A percentile compares a stretch with the other conserved stretches of the same genome.
Evolutionary conservation across 768 basidiomycete genomes (phyloP).

Genomic region (Tylopilus sp.): DNA sequence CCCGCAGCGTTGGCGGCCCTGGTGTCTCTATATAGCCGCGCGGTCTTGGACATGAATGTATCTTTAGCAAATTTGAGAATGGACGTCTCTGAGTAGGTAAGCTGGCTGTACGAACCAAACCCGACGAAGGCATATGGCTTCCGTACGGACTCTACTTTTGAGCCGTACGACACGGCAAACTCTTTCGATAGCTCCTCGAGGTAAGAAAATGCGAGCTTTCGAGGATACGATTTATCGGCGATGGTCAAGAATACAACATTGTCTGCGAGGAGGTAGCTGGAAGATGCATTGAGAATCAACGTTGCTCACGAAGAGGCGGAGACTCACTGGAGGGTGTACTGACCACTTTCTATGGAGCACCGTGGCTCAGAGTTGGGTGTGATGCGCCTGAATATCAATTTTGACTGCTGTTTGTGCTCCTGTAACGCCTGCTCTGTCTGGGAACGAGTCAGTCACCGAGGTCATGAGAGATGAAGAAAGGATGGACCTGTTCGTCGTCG

Average conservation of each 20-base stretch:
- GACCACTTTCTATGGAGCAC: slow-evolving; percentile 95
- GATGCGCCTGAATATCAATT: slow-evolving; percentile 92
- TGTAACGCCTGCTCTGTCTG: slow-evolving; percentile 92
- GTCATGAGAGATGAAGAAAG: background rate
- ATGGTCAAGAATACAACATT: slow-evolving; percentile 95
- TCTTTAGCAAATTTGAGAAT: slow-evolving; percentile 46
- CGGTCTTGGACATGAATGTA: slow-evolving; percentile 98
- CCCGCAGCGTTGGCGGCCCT: slow-evolving; percentile 73
- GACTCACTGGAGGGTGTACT: slow-evolving; percentile 92
- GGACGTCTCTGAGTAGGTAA: background rate
- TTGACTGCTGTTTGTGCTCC: slow-evolving; percentile 98
- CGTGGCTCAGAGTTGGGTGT: slow-evolving; percentile 92
- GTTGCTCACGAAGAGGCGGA: background rate
- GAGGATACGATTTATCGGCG: slow-evolving; percentile 94
- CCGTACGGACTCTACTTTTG: slow-evolving; percentile 86
- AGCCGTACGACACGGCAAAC: slow-evolving; percentile 87
- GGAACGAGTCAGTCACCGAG: slow-evolving; percentile 4
- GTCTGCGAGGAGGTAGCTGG: slow-evolving; percentile 89
- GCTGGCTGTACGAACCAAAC: slow-evolving; percentile 66
- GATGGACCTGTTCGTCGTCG: slow-evolving; percentile 88
- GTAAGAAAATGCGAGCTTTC: slow-evolving; percentile 96
- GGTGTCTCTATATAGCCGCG: slow-evolving; percentile 91
- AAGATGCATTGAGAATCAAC: slow-evolving; percentile 10
- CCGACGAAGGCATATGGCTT: slow-evolving; percentile 99
- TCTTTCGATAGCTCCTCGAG: slow-evolving; percentile 97